Evolutionary conservation across 108 stramenopile genomes (phyloP).

Genomic region (Conticribra weissflogii): DNA sequence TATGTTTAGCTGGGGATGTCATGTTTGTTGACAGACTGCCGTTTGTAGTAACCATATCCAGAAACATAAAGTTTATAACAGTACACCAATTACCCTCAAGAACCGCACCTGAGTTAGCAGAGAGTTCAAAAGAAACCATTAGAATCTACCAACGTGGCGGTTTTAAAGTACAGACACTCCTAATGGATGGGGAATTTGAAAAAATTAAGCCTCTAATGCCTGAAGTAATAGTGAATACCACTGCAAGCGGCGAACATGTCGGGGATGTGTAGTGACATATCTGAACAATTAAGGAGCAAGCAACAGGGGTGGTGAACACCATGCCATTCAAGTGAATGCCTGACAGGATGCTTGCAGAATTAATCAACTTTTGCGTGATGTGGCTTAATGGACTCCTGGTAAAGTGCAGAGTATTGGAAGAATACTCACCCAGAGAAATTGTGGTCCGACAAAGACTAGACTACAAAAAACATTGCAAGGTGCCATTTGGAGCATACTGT

Average conservation of each 20-base stretch:
- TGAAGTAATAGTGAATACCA: slow-evolving; percentile 21
- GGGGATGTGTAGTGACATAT: slow-evolving; percentile 13
- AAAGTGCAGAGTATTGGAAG: slow-evolving; percentile 16
- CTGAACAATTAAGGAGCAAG: slow-evolving; percentile 26
- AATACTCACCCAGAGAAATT: slow-evolving; percentile 23
- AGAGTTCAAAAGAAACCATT: neutral
- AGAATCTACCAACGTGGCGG: slow-evolving; percentile 17
- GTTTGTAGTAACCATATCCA: slow-evolving; percentile 42
- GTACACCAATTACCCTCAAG: slow-evolving; percentile 18
- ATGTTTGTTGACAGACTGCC: slow-evolving; percentile 45
- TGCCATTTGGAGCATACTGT: slow-evolving; percentile 12
- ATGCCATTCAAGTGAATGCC: slow-evolving; percentile 24
- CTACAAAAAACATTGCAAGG: slow-evolving; percentile 23
- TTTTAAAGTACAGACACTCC: too few relatives aligned
- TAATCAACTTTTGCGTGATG: slow-evolving; percentile 15
- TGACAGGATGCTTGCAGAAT: slow-evolving; percentile 10
- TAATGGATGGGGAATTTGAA: slow-evolving; percentile 34
- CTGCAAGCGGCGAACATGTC: slow-evolving; percentile 38
- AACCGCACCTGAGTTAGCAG: slow-evolving; percentile 8
- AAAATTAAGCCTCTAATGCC: slow-evolving; percentile 7
- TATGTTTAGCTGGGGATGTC: slow-evolving; percentile 40
- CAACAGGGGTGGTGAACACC: slow-evolving; percentile 9
- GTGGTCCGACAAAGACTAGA: slow-evolving; percentile 18
- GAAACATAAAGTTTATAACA: slow-evolving; percentile 50
- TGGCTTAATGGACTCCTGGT: slow-evolving; percentile 42